These are phyloP conservation scores for Debaryomyces coudertii DNA, from an alignment of 1,139 yeast species.

Conservation along the genomic window DNA sequence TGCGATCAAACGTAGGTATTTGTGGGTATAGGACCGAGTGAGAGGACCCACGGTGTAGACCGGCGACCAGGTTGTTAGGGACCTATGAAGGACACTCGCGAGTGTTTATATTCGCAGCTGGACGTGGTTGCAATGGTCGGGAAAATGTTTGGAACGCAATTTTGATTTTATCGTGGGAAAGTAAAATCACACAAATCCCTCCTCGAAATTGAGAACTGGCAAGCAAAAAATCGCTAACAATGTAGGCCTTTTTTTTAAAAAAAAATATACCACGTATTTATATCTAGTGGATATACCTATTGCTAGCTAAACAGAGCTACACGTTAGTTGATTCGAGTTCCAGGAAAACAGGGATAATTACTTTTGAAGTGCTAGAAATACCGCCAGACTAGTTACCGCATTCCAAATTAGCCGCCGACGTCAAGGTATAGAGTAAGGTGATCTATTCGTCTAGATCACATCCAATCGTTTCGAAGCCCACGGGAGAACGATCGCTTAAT, in stretches of 20 bases:
- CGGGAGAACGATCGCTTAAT: not conserved
- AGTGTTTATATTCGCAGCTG: not conserved
- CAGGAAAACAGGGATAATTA: not conserved
- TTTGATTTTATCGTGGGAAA: not conserved
- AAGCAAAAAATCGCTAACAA: not conserved
- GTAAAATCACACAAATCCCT: not conserved
- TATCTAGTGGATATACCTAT: not conserved
- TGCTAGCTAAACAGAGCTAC: not conserved
- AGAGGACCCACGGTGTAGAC: too few relatives aligned
- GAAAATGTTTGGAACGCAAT: not conserved
- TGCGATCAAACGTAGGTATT: too few relatives aligned
- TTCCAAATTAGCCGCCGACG: slow-evolving; percentile 3
- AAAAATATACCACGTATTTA: not conserved
- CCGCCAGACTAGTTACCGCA: not conserved
- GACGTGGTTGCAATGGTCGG: not conserved
- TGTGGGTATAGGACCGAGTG: too few relatives aligned
- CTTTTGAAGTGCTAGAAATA: not conserved
- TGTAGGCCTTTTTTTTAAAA: not conserved
- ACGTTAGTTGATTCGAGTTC: not conserved
- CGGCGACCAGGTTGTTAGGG: too few relatives aligned
- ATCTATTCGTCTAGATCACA: not conserved
- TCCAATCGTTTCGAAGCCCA: not conserved
- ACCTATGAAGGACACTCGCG: not conserved
- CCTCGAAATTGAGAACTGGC: slow-evolving; percentile 2
- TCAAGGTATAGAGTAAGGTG: not conserved